Conservation (phyloP, 371 early-diverging fungal genomes). For the Mortierella sp. region DNA sequence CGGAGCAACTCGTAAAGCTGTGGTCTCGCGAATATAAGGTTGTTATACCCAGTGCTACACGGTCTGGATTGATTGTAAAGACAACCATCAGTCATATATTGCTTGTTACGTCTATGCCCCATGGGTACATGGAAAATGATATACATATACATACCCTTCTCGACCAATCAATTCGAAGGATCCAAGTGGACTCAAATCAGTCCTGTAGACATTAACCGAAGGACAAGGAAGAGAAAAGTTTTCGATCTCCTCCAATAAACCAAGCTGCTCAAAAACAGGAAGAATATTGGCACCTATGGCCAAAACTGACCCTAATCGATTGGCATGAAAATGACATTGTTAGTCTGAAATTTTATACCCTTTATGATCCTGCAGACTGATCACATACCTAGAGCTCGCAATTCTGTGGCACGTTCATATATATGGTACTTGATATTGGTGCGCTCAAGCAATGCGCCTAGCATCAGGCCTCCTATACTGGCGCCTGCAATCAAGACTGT, state of each 20-base stretch:
- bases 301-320: not conserved
- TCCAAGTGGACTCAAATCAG: not conserved
- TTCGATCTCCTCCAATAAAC: constrained; percentile 14
- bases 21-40: constrained; percentile 5
- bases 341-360: not conserved
- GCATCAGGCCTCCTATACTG: constrained; percentile 10
- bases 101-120: not conserved
- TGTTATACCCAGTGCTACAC: constrained; percentile 20
- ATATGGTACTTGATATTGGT: constrained; percentile 6
- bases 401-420: constrained; percentile 9
- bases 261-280: constrained; percentile 19
- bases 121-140: not conserved
- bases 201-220: not conserved
- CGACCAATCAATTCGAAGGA: not conserved
- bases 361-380: not conserved
- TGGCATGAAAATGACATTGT: not conserved
- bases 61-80: not conserved
- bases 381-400: constrained; percentile 3
- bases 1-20: not conserved
- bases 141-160: not conserved
- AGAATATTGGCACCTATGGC: not conserved
- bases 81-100: no score
- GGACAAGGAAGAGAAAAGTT: not conserved
- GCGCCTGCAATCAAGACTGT: constrained; percentile 10
- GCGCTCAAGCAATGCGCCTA: constrained; percentile 4